Conservation (phyloP, 2,329 filamentous ascomycete genomes). For the Aotearoamyces nothofagi region DNA sequence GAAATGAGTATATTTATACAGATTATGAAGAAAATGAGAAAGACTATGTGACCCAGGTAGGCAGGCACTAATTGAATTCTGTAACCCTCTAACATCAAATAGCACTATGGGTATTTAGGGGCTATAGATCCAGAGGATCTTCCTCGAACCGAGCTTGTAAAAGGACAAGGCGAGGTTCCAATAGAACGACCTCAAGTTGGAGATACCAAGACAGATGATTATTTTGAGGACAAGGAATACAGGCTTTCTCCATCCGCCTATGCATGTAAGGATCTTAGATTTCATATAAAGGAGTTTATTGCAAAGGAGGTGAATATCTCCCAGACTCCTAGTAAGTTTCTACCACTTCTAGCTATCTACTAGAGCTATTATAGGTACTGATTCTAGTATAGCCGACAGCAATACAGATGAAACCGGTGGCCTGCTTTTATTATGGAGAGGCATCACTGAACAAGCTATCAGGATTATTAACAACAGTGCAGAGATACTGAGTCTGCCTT, state of each 20-base stretch:
- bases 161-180: neutral
- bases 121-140: too few species aligned
- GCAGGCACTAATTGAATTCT: too few species aligned
- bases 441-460: neutral
- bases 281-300: neutral
- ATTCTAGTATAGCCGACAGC: neutral
- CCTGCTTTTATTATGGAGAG: neutral
- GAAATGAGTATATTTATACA: too few species aligned
- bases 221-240: neutral
- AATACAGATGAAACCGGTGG: neutral
- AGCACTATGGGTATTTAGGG: too few species aligned
- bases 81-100: too few species aligned
- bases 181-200: neutral
- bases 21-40: too few species aligned
- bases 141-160: neutral
- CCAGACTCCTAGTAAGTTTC: too few species aligned
- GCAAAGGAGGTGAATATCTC: too few species aligned
- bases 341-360: too few species aligned
- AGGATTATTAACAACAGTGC: neutral
- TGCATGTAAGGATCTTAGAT: neutral
- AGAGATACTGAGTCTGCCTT: neutral
- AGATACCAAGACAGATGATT: neutral
- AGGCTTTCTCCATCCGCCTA: neutral
- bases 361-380: too few species aligned
- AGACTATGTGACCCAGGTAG: too few species aligned